Percentiles rank a stretch among this genome's conserved stretches.
phyloP scores from a whole-genome alignment of 768 basidiomycete species.

The Candolleomyces eurysporus region DNA sequence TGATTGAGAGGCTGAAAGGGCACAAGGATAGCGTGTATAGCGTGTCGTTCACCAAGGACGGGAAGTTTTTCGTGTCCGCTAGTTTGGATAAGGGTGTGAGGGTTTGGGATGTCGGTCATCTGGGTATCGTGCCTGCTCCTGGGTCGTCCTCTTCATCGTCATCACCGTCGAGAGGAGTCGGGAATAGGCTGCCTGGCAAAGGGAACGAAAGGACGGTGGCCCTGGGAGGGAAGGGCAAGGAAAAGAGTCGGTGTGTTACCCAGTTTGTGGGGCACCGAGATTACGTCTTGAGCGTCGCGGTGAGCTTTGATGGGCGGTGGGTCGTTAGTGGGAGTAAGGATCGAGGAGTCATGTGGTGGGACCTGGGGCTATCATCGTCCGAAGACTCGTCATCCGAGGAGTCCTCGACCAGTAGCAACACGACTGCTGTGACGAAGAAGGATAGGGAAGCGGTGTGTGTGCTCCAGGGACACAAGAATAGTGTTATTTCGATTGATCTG shows the following conservation, averaged over 20 bases:
- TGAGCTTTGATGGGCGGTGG: conserved; percentile 78
- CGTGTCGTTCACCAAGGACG: conserved; percentile 91
- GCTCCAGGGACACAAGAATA: conserved; percentile 50
- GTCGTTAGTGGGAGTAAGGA: conserved; percentile 82
- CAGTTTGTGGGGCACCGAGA: conserved; percentile 82
- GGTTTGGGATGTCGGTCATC: conserved; percentile 78
- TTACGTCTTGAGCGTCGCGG: conserved; percentile 43
- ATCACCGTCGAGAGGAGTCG: neutral
- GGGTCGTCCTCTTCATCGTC: conserved; percentile 28
- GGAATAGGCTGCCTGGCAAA: neutral
- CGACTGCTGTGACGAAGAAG: conserved; percentile 28
- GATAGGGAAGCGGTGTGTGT: conserved; percentile 66
- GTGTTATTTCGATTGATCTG: conserved; percentile 31
- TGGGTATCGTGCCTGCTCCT: conserved; percentile 59
- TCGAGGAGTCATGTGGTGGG: conserved; percentile 78
- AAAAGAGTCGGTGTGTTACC: conserved; percentile 54
- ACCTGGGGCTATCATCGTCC: conserved; percentile 19
- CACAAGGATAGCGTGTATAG: conserved; percentile 83
- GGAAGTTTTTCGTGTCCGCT: conserved; percentile 83
- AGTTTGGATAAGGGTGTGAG: conserved; percentile 83
- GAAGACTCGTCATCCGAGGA: neutral
- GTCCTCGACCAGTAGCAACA: neutral
- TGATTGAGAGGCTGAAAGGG: conserved; percentile 59
- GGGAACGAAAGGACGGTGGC: neutral
- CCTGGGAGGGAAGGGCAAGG: conserved; percentile 13